phyloP scores from a whole-genome alignment of 768 basidiomycete genomes.

The Lactarius quietus region DNA sequence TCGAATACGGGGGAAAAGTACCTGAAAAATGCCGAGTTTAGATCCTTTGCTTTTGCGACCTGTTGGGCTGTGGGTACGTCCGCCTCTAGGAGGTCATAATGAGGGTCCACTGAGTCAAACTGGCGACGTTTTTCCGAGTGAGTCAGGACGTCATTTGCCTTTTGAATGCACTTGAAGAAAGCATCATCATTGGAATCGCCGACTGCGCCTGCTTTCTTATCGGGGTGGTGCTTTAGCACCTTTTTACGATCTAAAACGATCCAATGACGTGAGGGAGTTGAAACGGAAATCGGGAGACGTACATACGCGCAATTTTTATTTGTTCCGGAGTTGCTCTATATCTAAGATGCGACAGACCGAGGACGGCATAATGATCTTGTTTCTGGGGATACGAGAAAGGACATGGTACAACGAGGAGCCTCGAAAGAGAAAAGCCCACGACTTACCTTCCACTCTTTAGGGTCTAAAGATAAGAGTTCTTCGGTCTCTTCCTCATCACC shows the following conservation, averaged over 20 bases:
- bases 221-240: constrained; percentile 95
- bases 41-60: constrained; percentile 47
- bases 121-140: constrained; percentile 85
- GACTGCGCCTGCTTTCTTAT: constrained; percentile 78
- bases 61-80: constrained; percentile 67
- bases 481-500: constrained; percentile 84
- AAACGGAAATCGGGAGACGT: constrained; percentile 35
- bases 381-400: constrained; percentile 48
- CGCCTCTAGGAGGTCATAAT: constrained; percentile 66
- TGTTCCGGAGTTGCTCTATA: constrained; percentile 85
- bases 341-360: constrained; percentile 88
- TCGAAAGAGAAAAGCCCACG: background rate
- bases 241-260: constrained; percentile 80
- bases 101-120: constrained; percentile 94
- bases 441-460: constrained; percentile 95
- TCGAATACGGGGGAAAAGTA: constrained; percentile 80
- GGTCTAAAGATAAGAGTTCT: constrained; percentile 72
- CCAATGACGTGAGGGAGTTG: constrained; percentile 3
- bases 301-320: constrained; percentile 96
- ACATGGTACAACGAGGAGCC: background rate
- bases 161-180: constrained; percentile 99
- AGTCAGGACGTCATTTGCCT: constrained; percentile 92
- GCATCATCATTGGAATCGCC: constrained; percentile 91
- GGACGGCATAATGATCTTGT: constrained; percentile 98
- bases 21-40: constrained; percentile 65